Evolutionary conservation across 441 rosid species (phyloP), one percentile per base, ranked within the genome.

Genomic region (Daphne laureola): DNA sequence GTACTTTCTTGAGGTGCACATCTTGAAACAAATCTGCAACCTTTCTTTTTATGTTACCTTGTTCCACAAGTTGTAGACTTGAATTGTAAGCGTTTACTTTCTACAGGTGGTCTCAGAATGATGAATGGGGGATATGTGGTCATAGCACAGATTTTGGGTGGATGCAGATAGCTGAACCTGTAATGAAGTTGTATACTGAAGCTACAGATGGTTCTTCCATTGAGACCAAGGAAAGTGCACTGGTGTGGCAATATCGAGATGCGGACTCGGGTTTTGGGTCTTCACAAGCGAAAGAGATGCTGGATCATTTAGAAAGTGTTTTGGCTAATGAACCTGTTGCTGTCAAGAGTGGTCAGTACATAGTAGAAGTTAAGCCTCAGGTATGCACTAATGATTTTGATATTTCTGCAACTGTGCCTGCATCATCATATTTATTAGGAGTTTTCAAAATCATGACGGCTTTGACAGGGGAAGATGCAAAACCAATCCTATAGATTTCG

Each of bases 321-420:
- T 57, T 60, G 27, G 57, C 57, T 35, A 51, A 60, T 35, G 64
- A 60, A 41, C 64, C 64, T 3, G 64, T 43, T 27, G 64, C 45
- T 51, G 64, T 60, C 14, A 60, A 60, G 40, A 43, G 64, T 35
- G 64, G 64, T 44, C 51, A 17, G 31, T 51, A 51, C 43, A 60
- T 60, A 17, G 64, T 60, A 16, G 64, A 59, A 59, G 64, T 59
- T 41, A 59, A 59, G 31, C 51, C 51, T 27, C 64, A 59, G 64
- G 64, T 52, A 59, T 26, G 51, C 25, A 21, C 25, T 0, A 21
- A 21, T 21, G 25, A 21, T 21, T 9, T 16, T 47, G 49, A 7
- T 51, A 17, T 57, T 57, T 26, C 31, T 56, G 43, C 45, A 16
- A 21, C 17, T 41, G 11, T 26, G 1, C 3, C 25, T 21, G 3